Evolutionary conservation across 1,284 basidiomycete species (phyloP).

Genomic region (Cryptococcus depauperatus): DNA sequence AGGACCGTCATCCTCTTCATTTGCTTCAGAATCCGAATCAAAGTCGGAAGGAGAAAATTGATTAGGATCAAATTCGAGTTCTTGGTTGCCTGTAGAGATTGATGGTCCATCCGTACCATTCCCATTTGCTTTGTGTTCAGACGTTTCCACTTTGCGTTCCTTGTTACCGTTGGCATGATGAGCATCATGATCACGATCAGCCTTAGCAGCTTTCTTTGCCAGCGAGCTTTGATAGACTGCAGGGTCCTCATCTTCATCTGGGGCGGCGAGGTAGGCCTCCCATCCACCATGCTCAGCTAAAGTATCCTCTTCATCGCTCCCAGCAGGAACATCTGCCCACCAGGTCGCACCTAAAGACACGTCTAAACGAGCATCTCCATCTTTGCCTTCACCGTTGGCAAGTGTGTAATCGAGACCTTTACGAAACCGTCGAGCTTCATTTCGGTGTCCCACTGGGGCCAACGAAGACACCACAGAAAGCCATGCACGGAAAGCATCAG

Average conservation of each 20-base stretch:
- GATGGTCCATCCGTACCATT: conserved; percentile 15
- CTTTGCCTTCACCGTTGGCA: conserved; percentile 72
- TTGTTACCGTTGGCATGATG: conserved; percentile 10
- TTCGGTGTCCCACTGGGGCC: conserved; percentile 63
- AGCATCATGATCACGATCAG: conserved; percentile 11
- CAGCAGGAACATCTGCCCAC: conserved; percentile 47
- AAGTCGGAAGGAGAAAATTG: conserved; percentile 45
- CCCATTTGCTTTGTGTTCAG: conserved; percentile 17
- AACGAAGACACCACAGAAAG: conserved; percentile 70
- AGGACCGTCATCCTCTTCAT: conserved; percentile 60
- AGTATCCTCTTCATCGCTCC: conserved; percentile 45
- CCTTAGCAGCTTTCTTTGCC: conserved; percentile 37
- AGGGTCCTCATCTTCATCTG: conserved; percentile 87
- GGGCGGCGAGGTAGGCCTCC: conserved; percentile 95
- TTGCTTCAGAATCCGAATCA: conserved; percentile 48
- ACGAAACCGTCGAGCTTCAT: conserved; percentile 77
- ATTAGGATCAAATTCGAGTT: conserved; percentile 45
- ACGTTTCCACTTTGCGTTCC: conserved; percentile 25
- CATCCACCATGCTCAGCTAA: conserved; percentile 73
- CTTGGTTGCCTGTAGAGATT: conserved; percentile 34
- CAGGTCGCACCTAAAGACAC: conserved; percentile 86
- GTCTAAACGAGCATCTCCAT: conserved; percentile 67
- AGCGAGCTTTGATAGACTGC: conserved; percentile 73
- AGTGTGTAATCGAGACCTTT: conserved; percentile 93
- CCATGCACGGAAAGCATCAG: conserved; percentile 82